Percentiles rank a stretch among this genome's conserved stretches.
These are phyloP conservation scores for Cladosporium sp. DNA, from an alignment of 2,329 filamentous ascomycete species.

Conservation along the genomic window DNA sequence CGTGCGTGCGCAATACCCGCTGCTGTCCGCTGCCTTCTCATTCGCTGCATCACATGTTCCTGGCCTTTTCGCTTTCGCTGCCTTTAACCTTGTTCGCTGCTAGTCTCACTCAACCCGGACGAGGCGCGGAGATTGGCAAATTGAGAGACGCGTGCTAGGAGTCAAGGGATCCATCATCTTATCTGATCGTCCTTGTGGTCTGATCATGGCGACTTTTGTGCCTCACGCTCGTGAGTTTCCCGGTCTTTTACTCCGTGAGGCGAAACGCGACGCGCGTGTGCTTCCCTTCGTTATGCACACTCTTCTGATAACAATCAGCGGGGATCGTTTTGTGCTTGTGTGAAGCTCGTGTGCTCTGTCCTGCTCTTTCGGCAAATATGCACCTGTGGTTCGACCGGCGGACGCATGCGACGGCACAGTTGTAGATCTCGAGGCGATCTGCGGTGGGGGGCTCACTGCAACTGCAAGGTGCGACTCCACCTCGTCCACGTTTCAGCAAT, in stretches of 20 bases:
- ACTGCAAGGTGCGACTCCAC: too few relatives aligned
- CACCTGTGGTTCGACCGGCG: neutral
- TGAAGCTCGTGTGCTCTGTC: neutral
- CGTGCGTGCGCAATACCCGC: neutral
- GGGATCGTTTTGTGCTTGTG: neutral
- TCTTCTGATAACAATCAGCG: neutral
- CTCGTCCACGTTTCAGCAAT: neutral
- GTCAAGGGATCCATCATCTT: neutral
- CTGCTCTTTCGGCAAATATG: neutral
- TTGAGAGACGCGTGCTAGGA: neutral
- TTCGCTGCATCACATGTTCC: neutral
- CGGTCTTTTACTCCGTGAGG: neutral
- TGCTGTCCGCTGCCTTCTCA: neutral
- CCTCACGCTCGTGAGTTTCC: neutral
- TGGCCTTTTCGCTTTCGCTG: conserved; percentile 10
- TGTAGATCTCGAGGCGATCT: neutral
- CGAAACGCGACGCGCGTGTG: conserved; percentile 4
- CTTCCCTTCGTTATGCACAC: neutral
- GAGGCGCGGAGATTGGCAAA: conserved; percentile 6
- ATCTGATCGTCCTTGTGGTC: conserved; percentile 8
- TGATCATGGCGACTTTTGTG: neutral
- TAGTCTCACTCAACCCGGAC: neutral
- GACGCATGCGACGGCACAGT: neutral
- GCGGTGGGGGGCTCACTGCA: neutral
- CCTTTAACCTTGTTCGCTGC: neutral